phyloP scores from a whole-genome alignment of 2,329 filamentous ascomycete genomes.

The Graphilbum ipis-grandicollis region DNA sequence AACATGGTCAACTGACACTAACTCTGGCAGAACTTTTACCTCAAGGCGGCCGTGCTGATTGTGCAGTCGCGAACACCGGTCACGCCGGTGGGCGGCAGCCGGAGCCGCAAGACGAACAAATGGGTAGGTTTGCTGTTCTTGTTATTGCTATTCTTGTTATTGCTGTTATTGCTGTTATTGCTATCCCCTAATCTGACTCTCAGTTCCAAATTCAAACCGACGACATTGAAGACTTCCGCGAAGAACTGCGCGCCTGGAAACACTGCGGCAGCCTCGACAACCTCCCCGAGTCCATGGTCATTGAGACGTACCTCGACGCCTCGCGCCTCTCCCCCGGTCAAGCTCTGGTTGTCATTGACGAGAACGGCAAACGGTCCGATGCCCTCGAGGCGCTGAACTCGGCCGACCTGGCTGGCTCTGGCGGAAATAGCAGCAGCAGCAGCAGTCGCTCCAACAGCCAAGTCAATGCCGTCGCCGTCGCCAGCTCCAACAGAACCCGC shows the following conservation, averaged over 20 bases:
- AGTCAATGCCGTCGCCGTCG: slow-evolving; percentile 21
- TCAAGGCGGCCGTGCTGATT: slow-evolving; percentile 72
- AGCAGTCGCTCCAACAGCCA: slow-evolving; percentile 11
- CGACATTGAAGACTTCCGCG: slow-evolving; percentile 73
- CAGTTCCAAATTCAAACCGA: slow-evolving; percentile 93
- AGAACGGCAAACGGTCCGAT: slow-evolving; percentile 83
- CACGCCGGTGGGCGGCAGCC: slow-evolving; percentile 35
- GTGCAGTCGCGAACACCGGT: slow-evolving; percentile 65
- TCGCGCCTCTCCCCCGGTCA: slow-evolving; percentile 67
- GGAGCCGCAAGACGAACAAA: slow-evolving; percentile 52
- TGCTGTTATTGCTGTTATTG: too few relatives aligned
- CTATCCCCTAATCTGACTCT: too few relatives aligned
- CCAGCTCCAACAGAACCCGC: slow-evolving; percentile 7
- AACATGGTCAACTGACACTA: slow-evolving; percentile 1
- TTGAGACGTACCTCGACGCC: slow-evolving; percentile 79
- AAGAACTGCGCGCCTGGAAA: slow-evolving; percentile 71
- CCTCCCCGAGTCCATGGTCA: slow-evolving; percentile 65
- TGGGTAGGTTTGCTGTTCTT: too few relatives aligned
- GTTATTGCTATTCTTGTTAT: too few relatives aligned
- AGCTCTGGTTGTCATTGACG: slow-evolving; percentile 73
- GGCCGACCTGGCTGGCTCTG: slow-evolving; percentile 34
- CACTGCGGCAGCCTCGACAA: slow-evolving; percentile 59
- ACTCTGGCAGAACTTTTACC: slow-evolving; percentile 64
- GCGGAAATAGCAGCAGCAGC: slow-evolving; percentile 31
- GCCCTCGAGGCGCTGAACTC: slow-evolving; percentile 66